These are phyloP conservation scores for Jacaranda copaia DNA, from an alignment of 257 asterid genomes.

Conservation along the genomic window DNA sequence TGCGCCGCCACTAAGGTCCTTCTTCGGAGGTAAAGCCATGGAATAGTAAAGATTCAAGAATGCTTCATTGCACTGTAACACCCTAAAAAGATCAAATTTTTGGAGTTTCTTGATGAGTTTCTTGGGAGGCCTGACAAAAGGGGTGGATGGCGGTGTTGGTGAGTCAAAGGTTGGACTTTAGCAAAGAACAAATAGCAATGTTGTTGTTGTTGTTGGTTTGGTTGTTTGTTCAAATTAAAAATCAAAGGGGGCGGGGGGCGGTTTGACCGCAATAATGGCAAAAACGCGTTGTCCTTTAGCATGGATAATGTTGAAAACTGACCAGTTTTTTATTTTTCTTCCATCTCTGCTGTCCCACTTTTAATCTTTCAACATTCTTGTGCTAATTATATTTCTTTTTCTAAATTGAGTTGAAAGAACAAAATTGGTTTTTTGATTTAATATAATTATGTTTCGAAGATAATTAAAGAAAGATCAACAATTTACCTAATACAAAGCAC, in stretches of 20 bases:
- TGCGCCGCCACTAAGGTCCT: slow-evolving; percentile 28
- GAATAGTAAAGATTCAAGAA: slow-evolving; percentile 35
- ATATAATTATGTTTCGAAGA: no score
- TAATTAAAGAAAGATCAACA: no score
- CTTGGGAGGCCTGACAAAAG: slow-evolving; percentile 21
- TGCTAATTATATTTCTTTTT: background rate
- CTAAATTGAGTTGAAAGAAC: background rate
- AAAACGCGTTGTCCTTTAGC: slow-evolving; percentile 58
- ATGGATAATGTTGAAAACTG: slow-evolving; percentile 40
- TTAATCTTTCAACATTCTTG: slow-evolving; percentile 3
- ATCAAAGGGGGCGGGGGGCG: slow-evolving; percentile 33
- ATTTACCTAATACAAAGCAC: no score
- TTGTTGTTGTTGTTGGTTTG: slow-evolving; percentile 28
- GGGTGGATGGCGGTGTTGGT: slow-evolving; percentile 50
- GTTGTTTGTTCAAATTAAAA: slow-evolving; percentile 46
- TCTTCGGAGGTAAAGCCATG: slow-evolving; percentile 47
- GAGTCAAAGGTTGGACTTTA: slow-evolving; percentile 96
- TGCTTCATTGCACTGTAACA: slow-evolving; percentile 37
- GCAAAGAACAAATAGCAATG: slow-evolving; percentile 41
- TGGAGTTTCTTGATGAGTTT: slow-evolving; percentile 25
- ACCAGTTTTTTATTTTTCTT: slow-evolving; percentile 37
- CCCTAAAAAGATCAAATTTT: slow-evolving; percentile 39
- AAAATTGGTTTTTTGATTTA: background rate
- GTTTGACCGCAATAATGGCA: slow-evolving; percentile 60
- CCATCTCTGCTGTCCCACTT: background rate